Conservation (phyloP, 352 stramenopile species). For the Globisporangium spiculum region DNA sequence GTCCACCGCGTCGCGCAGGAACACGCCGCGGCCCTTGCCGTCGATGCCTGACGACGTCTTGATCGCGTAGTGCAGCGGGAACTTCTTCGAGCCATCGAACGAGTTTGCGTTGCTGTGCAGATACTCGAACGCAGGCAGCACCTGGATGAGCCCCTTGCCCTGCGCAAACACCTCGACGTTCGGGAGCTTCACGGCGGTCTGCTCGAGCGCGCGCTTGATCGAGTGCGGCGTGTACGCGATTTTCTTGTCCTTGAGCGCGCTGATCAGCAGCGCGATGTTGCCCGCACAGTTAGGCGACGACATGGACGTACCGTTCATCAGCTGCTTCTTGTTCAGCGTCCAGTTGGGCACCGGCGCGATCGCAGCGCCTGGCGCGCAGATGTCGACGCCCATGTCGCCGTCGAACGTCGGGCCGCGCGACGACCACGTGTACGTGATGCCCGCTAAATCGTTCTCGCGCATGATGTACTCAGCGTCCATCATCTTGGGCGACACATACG, state of each 20-base stretch:
- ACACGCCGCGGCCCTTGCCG: constrained; percentile 69
- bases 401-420: constrained; percentile 92
- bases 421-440: constrained; percentile 90
- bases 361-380: constrained; percentile 93
- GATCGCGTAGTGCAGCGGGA: constrained; percentile 52
- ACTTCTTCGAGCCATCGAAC: constrained; percentile 65
- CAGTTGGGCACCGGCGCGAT: constrained; percentile 94
- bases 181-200: constrained; percentile 65
- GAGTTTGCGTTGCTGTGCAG: constrained; percentile 39
- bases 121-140: constrained; percentile 76
- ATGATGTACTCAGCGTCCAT: constrained; percentile 92
- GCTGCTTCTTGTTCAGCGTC: constrained; percentile 94
- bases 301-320: constrained; percentile 98
- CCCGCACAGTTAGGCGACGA: constrained; percentile 93
- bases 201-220: constrained; percentile 86
- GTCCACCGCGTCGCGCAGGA: constrained; percentile 79
- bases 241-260: constrained; percentile 76
- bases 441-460: constrained; percentile 56
- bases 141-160: constrained; percentile 79
- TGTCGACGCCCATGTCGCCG: constrained; percentile 88
- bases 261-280: constrained; percentile 92
- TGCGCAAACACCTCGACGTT: constrained; percentile 75
- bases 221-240: constrained; percentile 86
- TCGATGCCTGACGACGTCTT: constrained; percentile 39
- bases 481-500: constrained; percentile 95